Conservation (phyloP, 371 early-diverging fungal genomes). For the Saksenaea vasiformis region DNA sequence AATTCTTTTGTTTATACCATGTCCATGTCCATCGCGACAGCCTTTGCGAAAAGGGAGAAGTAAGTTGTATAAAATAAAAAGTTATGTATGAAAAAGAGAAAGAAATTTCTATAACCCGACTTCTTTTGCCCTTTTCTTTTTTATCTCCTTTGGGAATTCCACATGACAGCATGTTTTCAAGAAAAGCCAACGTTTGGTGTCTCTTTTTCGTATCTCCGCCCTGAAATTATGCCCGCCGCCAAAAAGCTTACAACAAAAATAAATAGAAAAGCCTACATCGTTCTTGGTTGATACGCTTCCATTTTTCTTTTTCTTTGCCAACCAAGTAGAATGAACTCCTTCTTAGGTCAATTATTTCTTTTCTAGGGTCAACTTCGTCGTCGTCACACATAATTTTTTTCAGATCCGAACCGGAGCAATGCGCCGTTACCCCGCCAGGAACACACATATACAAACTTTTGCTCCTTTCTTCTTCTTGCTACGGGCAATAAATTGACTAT, state of each 20-base stretch:
- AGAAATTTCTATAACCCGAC: constrained; percentile 6
- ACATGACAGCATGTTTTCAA: constrained; percentile 22
- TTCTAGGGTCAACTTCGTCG: too few relatives aligned
- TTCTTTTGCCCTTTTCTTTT: background rate
- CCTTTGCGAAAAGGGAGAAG: constrained; percentile 4
- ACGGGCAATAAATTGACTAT: constrained; percentile 62
- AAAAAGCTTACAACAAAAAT: constrained; percentile 14
- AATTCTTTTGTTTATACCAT: background rate
- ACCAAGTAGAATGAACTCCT: constrained; percentile 48
- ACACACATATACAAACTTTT: constrained; percentile 78
- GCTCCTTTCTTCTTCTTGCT: constrained; percentile 57
- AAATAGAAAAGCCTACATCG: too few relatives aligned
- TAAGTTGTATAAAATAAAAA: background rate
- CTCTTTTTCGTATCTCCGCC: background rate
- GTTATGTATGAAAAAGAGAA: constrained; percentile 6
- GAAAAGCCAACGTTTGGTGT: constrained; percentile 1
- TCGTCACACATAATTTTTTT: constrained; percentile 94
- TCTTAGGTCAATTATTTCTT: too few relatives aligned
- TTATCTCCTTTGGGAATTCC: constrained; percentile 20
- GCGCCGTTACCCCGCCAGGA: constrained; percentile 60
- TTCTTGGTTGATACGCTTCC: constrained; percentile 74
- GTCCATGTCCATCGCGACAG: background rate
- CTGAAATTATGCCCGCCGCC: constrained; percentile 69
- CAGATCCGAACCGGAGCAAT: constrained; percentile 97
- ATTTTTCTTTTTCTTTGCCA: constrained; percentile 73